These are phyloP conservation scores for Chlorella ohadii DNA, from an alignment of 139 green algal species.

Conservation along the genomic window DNA sequence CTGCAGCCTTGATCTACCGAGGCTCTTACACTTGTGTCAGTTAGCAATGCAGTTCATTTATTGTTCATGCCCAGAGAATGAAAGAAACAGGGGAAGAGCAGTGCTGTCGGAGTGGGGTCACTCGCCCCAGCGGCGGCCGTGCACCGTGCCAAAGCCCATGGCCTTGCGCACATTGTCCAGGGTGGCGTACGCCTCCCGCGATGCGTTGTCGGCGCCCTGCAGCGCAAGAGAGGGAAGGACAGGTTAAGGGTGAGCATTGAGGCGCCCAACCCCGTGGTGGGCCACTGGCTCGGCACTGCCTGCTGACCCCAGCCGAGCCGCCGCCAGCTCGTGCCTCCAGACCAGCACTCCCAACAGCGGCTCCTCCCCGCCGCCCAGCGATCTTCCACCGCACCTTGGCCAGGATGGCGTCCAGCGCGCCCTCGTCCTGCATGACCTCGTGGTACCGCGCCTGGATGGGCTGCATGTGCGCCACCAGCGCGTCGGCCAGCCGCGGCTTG, in stretches of 20 bases:
- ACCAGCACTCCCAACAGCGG: no score
- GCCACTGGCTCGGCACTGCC: no score
- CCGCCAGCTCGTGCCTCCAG: no score
- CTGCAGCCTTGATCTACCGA: no score
- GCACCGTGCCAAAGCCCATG: slow-evolving; percentile 44
- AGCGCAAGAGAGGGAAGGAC: not conserved
- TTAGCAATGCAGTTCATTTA: not conserved
- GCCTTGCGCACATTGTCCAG: slow-evolving; percentile 49
- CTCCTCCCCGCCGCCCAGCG: no score
- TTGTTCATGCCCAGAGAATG: no score
- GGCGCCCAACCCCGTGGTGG: no score
- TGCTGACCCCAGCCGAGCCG: no score
- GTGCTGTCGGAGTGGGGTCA: not conserved
- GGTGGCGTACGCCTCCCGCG: slow-evolving; percentile 32
- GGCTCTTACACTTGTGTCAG: not conserved
- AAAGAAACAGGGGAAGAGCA: not conserved
- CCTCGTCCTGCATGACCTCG: slow-evolving; percentile 47
- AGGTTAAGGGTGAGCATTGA: not conserved
- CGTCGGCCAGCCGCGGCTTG: slow-evolving; percentile 95
- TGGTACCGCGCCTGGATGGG: slow-evolving; percentile 86
- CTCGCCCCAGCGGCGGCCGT: not conserved
- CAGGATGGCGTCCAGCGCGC: slow-evolving; percentile 59
- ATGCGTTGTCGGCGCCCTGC: slow-evolving; percentile 35
- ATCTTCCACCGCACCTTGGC: slow-evolving; percentile 1
- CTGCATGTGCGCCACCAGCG: slow-evolving; percentile 88